Base-by-base conservation (phyloP, 495 filamentous ascomycete genomes). In the Podospora tetraspora region DNA sequence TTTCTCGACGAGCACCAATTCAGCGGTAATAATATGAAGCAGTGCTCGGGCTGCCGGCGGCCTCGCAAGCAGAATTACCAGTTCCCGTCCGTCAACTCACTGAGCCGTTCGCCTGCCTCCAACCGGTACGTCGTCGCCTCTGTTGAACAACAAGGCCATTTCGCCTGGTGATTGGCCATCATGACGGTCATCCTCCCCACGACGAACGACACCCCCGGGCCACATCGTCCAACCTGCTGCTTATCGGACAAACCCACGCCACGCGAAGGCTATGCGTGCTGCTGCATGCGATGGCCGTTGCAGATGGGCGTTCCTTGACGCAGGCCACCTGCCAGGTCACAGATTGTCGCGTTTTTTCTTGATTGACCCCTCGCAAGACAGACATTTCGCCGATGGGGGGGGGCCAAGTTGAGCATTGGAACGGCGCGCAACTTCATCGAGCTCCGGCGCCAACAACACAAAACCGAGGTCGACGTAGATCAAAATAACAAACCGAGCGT, bases 201-300 rank as follows among this genome's bases (percentile, higher is more conserved):
- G 16, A 21, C 22, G 23, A 32, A 32, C 62, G 62, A 63, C n/a
- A 52, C 3, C 9, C 29, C 29, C 8, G 29, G 29, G 29, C 8
- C 57, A 21, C 57, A 22, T 24, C 57, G 8, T 19, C 37, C 37
- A 43, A 43, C 37, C 16, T 43, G 37, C 37, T 52, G 62, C 32
- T 34, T 25, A 32, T 25, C 43, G 43, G 43, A 52, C 43, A n/a
- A 52, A 11, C 62, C 62, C 16, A 52, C 62, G 62, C 59, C 59
- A 60, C 59, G 6, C 59, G 59, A 19, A 25, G 52, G 37, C 57
- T 64, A 21, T 25, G 62, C 37, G 32, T 64, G 34, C 37, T 64
- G 34, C 37, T 64, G 62, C 34, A 64, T 24, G 52, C 23, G 21
- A 27, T 25, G 43, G 29, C 62, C 43, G 22, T 22, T 25, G 62